phyloP scores from a whole-genome alignment of 306 rosid species.

The Morella rubra region DNA sequence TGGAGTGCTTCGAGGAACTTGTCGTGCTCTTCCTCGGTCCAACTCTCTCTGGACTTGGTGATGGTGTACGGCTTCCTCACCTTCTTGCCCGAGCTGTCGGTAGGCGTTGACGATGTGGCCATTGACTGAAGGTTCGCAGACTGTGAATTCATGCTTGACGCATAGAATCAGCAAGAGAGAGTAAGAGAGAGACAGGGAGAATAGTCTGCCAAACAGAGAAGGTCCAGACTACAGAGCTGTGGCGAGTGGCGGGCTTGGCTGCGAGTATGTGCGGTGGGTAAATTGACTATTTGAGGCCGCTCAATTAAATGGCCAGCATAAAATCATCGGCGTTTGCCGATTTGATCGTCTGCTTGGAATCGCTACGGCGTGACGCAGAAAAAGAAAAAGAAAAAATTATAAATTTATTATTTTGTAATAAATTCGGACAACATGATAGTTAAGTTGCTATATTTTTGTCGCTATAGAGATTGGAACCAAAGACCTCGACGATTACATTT shows the following conservation, averaged over 20 bases:
- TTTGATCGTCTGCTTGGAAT: constrained; percentile 33
- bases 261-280: constrained; percentile 18
- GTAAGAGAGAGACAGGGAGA: not conserved
- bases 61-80: constrained; percentile 89
- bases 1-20: constrained; percentile 97
- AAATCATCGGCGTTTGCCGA: constrained; percentile 31
- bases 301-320: constrained; percentile 23
- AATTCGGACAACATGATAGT: too few species aligned
- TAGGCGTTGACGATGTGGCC: constrained; percentile 32
- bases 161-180: not conserved
- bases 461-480: too few species aligned
- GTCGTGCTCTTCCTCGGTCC: constrained; percentile 95
- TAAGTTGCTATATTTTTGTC: too few species aligned
- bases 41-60: constrained; percentile 95
- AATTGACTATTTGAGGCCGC: constrained; percentile 34
- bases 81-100: constrained; percentile 76
- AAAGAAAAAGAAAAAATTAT: too few species aligned
- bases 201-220: too few species aligned
- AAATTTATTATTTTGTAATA: too few species aligned
- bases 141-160: constrained; percentile 42
- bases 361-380: too few species aligned
- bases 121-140: constrained; percentile 41
- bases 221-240: not conserved
- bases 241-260: constrained; percentile 50
- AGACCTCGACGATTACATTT: too few species aligned